Percentiles rank a stretch among this genome's conserved stretches.
Evolutionary conservation across 2,329 filamentous ascomycete species (phyloP).

Genomic region (Capronia epimyces): DNA sequence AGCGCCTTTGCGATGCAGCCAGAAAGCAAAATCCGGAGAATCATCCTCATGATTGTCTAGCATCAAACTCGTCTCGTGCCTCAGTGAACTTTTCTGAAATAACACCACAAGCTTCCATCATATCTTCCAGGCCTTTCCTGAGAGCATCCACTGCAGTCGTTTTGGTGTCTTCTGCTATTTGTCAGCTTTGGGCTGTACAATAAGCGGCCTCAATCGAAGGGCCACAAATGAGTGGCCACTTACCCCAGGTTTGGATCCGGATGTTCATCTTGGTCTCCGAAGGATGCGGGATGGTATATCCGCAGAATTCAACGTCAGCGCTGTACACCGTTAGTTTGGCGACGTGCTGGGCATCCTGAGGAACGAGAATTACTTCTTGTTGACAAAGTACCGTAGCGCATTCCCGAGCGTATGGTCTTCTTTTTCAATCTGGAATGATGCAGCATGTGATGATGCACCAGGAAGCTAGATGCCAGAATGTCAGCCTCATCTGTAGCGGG

Average conservation of each 20-base stretch:
- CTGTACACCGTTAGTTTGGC: conserved; percentile 43
- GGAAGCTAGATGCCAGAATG: conserved; percentile 56
- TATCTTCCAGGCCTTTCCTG: conserved; percentile 80
- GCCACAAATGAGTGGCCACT: conserved; percentile 31
- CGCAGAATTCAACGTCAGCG: conserved; percentile 94
- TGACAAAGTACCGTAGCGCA: conserved; percentile 87
- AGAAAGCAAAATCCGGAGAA: neutral
- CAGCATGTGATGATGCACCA: conserved; percentile 76
- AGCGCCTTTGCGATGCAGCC: conserved; percentile 15
- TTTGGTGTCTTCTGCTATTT: conserved; percentile 23
- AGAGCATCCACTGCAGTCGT: conserved; percentile 78
- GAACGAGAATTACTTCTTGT: conserved; percentile 75
- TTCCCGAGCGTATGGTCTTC: conserved; percentile 97
- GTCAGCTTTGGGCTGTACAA: neutral
- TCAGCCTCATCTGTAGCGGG: neutral
- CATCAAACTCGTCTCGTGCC: conserved; percentile 58
- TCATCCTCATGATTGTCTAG: conserved; percentile 30
- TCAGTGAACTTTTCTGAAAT: conserved; percentile 82
- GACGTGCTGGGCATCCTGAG: neutral
- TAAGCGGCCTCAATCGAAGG: neutral
- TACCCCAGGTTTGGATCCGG: conserved; percentile 94
- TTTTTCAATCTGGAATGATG: conserved; percentile 88
- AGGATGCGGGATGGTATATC: conserved; percentile 94
- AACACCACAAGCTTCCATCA: conserved; percentile 88
- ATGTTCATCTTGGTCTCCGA: conserved; percentile 96